Conservation (phyloP, 2,329 filamentous ascomycete genomes). For the Exophiala alcalophila region DNA sequence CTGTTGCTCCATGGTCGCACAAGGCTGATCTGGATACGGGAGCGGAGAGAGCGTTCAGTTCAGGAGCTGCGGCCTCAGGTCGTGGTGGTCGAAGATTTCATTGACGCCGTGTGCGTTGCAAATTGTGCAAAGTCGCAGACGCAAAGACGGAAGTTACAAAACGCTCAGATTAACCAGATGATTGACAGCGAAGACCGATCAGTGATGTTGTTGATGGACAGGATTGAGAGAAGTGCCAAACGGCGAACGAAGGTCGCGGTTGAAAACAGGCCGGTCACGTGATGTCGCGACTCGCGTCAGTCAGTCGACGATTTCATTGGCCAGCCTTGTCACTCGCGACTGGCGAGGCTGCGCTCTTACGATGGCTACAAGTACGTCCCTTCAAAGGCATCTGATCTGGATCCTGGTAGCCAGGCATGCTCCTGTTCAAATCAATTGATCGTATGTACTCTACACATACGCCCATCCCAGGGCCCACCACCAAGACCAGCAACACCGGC, state of each 20-base stretch:
- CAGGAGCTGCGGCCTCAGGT: slow-evolving; percentile 5
- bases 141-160: neutral
- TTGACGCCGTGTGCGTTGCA: neutral
- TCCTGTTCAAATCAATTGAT: too few relatives aligned
- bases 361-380: too few relatives aligned
- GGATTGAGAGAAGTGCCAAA: slow-evolving; percentile 1
- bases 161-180: neutral
- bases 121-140: neutral
- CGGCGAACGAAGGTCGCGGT: slow-evolving; percentile 13
- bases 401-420: too few relatives aligned
- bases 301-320: slow-evolving; percentile 10
- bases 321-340: neutral
- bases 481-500: too few relatives aligned
- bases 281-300: slow-evolving; percentile 7
- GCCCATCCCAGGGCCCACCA: too few relatives aligned
- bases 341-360: too few relatives aligned
- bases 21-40: slow-evolving; percentile 17
- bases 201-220: neutral
- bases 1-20: slow-evolving; percentile 75
- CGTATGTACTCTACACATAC: too few relatives aligned
- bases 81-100: too few relatives aligned
- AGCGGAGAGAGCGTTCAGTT: slow-evolving; percentile 4
- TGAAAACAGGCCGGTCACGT: slow-evolving; percentile 3
- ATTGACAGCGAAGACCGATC: neutral
- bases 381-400: too few relatives aligned